Evolutionary conservation across 805 yeast species (phyloP), one percentile per base, ranked within the genome.

Genomic region (Metschnikowia peoriensis): DNA sequence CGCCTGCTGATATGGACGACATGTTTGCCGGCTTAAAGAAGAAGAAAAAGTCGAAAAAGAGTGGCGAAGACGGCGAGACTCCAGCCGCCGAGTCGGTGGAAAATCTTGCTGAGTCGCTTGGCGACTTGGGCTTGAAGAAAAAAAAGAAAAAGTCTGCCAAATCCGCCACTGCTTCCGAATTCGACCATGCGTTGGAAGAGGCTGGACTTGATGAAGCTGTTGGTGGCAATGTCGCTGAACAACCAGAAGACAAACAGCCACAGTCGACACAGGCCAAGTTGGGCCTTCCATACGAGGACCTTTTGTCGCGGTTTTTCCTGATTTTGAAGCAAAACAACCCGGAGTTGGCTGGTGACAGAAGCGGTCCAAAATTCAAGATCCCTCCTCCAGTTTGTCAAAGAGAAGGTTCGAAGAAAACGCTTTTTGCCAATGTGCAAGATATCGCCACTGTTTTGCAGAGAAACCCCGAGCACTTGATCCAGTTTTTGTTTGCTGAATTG

Each of bases 321-420:
- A 86, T 93, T 55, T 80, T 94, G 66, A 90, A 89, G 65, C 86
- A 89, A 58, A 93, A 93, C 75, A 94, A 94, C 77, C 99, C 99
- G 56, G 99, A 94, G 72, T 82, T 94, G 66, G 99, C 98, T 43
- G 97, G 97, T 68, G 98, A 93, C 69, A 85, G 96, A 73, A 80
- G 89, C 32, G 93, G 96, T 41, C 84, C 90, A 50, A 92, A 93
- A 75, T 87, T 92, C 76, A 88, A 93, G 80, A 91, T 94, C 65
- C 99, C 99, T 47, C 98, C 98, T 41, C 99, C 99, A 57, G 80
- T 87, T 59, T 94, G 96, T 71, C 87, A 86, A 72, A 91, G 99
- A 78, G 99, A 94, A 77, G 98, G 99, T 73, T 84, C 84, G 68
- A 94, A 94, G 77, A 94, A 92, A 82, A 91, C 99, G 14, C 83